These are phyloP conservation scores for Cymbopogon flexuosus DNA, from an alignment of 202 grass and related monocot species.

Conservation along the genomic window DNA sequence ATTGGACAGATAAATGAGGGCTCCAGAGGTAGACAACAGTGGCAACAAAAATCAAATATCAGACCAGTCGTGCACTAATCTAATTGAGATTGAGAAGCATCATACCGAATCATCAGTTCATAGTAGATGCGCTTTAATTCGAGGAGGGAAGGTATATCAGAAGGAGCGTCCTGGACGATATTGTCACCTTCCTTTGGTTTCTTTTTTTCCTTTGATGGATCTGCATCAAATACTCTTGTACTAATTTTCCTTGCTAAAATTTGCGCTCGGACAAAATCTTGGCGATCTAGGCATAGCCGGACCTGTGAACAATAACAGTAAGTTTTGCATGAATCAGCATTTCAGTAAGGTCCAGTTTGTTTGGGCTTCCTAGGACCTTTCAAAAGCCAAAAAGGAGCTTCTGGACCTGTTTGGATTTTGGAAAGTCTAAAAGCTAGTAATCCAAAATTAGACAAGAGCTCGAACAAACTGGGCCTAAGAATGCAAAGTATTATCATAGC, in stretches of 20 bases:
- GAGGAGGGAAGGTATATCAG: slow-evolving; percentile 68
- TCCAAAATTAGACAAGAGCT: background rate
- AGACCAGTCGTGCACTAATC: background rate
- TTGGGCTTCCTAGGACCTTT: no score
- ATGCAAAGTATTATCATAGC: no score
- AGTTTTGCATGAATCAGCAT: background rate
- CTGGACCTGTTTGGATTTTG: no score
- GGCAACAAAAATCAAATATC: background rate
- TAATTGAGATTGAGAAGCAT: slow-evolving; percentile 6
- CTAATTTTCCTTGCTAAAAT: slow-evolving; percentile 97
- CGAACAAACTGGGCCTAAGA: background rate
- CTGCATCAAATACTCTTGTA: slow-evolving; percentile 72
- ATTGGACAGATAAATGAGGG: background rate
- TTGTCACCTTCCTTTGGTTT: slow-evolving; percentile 85
- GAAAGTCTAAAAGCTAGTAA: no score
- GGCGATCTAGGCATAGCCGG: slow-evolving; percentile 76
- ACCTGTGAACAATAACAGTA: slow-evolving; percentile 50
- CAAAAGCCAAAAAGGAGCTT: no score
- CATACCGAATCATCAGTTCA: slow-evolving; percentile 86
- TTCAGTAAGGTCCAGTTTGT: background rate
- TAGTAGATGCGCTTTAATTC: slow-evolving; percentile 94
- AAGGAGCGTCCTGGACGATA: slow-evolving; percentile 85
- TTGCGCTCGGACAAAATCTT: slow-evolving; percentile 83
- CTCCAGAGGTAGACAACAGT: background rate
- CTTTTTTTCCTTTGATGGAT: slow-evolving; percentile 85